These are phyloP conservation scores for Cutaneotrichosporon mucoides DNA, from an alignment of 1,284 basidiomycete species.

Conservation along the genomic window DNA sequence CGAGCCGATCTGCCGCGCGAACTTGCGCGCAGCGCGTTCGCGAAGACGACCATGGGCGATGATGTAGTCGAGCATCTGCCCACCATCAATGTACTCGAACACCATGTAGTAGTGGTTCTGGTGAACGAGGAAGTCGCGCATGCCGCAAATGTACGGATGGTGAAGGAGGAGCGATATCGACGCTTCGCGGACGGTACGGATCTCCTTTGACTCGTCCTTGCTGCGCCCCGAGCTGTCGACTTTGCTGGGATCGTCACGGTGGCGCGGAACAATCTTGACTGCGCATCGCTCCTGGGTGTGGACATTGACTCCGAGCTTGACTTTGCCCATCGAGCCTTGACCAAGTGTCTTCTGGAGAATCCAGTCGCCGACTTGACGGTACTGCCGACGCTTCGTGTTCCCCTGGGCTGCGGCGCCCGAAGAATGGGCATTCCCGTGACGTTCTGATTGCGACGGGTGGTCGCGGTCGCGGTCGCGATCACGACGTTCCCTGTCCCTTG, in stretches of 20 bases:
- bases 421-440: background rate
- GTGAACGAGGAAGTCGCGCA: slow-evolving; percentile 96
- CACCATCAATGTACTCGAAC: slow-evolving; percentile 96
- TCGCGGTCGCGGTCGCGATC: slow-evolving; percentile 3
- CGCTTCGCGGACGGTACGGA: slow-evolving; percentile 91
- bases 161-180: slow-evolving; percentile 89
- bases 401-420: background rate
- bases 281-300: slow-evolving; percentile 92
- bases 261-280: slow-evolving; percentile 93
- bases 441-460: background rate
- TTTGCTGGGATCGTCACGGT: slow-evolving; percentile 48
- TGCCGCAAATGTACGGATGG: slow-evolving; percentile 98
- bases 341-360: slow-evolving; percentile 95
- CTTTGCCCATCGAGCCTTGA: slow-evolving; percentile 98
- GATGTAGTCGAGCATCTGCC: slow-evolving; percentile 99
- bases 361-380: slow-evolving; percentile 72
- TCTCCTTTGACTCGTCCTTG: slow-evolving; percentile 91
- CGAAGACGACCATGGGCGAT: slow-evolving; percentile 95
- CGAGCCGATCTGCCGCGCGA: slow-evolving; percentile 92
- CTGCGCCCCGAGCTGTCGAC: slow-evolving; percentile 56
- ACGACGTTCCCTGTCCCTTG: background rate
- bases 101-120: slow-evolving; percentile 99
- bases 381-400: slow-evolving; percentile 26
- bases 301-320: slow-evolving; percentile 91
- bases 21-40: slow-evolving; percentile 92